These are phyloP conservation scores for Neofusicoccum laricinum DNA, from an alignment of 2,329 filamentous ascomycete species.

Conservation along the genomic window DNA sequence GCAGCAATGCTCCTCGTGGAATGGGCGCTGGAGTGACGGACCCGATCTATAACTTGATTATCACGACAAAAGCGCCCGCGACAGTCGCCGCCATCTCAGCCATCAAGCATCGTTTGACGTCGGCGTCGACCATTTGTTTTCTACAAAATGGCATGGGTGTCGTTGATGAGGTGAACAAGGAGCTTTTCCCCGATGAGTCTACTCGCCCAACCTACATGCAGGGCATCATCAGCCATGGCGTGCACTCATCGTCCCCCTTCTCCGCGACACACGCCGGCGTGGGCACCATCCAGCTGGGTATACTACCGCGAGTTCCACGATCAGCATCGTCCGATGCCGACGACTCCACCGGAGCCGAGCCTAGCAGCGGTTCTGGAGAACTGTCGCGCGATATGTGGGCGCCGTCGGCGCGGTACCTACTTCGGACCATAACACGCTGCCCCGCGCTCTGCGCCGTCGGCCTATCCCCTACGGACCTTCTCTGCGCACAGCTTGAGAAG, in stretches of 20 bases:
- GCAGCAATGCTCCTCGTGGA: slow-evolving; percentile 3
- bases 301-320: slow-evolving; percentile 31
- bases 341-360: not conserved
- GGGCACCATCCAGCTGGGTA: slow-evolving; percentile 57
- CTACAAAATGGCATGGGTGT: slow-evolving; percentile 81
- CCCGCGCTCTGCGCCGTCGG: slow-evolving; percentile 61
- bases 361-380: slow-evolving; percentile 8
- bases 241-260: slow-evolving; percentile 49
- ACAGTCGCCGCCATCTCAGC: slow-evolving; percentile 65
- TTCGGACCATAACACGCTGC: slow-evolving; percentile 62
- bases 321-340: slow-evolving; percentile 10
- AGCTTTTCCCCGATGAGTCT: slow-evolving; percentile 65
- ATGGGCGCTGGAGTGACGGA: slow-evolving; percentile 27
- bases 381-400: slow-evolving; percentile 32
- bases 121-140: slow-evolving; percentile 69
- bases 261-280: slow-evolving; percentile 56
- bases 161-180: slow-evolving; percentile 70
- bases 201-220: slow-evolving; percentile 73
- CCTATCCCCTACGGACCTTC: slow-evolving; percentile 59
- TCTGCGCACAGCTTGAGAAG: slow-evolving; percentile 74
- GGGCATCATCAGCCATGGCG: slow-evolving; percentile 62
- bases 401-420: slow-evolving; percentile 56
- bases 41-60: slow-evolving; percentile 69
- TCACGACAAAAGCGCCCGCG: slow-evolving; percentile 71
- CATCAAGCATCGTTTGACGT: slow-evolving; percentile 65